Conservation (phyloP, 2,329 filamentous ascomycete genomes). For the Paecilomyces sp. region DNA sequence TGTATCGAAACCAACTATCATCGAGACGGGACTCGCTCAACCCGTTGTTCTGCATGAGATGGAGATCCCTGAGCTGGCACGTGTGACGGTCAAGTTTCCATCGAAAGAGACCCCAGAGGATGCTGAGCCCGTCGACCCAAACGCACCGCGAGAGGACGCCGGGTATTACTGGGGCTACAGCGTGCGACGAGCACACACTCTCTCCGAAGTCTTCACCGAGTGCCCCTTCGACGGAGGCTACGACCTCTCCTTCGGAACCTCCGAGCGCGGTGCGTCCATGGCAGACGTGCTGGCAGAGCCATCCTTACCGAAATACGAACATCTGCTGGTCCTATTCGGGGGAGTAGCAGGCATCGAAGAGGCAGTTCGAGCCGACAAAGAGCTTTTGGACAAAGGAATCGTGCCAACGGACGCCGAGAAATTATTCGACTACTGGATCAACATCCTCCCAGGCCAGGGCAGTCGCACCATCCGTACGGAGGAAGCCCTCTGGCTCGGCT, state of each 20-base stretch:
- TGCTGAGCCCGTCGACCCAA: conserved; percentile 60
- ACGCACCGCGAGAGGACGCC: conserved; percentile 61
- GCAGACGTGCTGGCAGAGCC: conserved; percentile 33
- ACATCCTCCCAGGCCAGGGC: conserved; percentile 72
- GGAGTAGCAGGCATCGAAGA: conserved; percentile 73
- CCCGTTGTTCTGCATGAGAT: conserved; percentile 48
- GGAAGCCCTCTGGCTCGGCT: conserved; percentile 70
- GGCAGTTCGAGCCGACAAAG: conserved; percentile 57
- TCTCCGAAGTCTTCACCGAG: conserved; percentile 72
- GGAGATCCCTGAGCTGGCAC: conserved; percentile 59
- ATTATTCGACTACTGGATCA: conserved; percentile 78
- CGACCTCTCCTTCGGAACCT: conserved; percentile 75
- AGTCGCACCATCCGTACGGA: conserved; percentile 78
- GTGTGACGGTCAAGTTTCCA: conserved; percentile 65
- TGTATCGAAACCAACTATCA: conserved; percentile 23
- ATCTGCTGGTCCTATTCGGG: conserved; percentile 72
- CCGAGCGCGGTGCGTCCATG: conserved; percentile 60
- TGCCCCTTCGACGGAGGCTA: conserved; percentile 69
- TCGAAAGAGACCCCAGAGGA: conserved; percentile 28
- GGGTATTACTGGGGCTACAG: conserved; percentile 86
- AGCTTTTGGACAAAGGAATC: conserved; percentile 56
- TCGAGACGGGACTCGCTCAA: conserved; percentile 45
- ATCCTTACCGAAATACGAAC: conserved; percentile 48
- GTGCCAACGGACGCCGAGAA: conserved; percentile 57
- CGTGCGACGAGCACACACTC: conserved; percentile 57